These are phyloP conservation scores for Gossypium anomalum DNA, from an alignment of 345 rosid species.

Conservation along the genomic window DNA sequence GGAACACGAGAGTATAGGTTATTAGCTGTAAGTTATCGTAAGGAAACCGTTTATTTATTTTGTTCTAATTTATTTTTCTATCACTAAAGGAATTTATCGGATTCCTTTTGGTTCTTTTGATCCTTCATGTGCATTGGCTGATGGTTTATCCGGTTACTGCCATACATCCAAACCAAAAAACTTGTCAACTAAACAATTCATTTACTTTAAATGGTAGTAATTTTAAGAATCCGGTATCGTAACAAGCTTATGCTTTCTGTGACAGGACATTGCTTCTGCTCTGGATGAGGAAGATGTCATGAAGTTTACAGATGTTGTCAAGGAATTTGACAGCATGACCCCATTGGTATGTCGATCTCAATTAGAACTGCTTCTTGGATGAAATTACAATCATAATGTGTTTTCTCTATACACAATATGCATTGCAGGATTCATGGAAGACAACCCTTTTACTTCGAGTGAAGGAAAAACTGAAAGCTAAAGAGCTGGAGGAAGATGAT, in stretches of 20 bases:
- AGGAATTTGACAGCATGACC: slow-evolving; percentile 99
- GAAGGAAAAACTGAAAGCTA: slow-evolving; percentile 94
- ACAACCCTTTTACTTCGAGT: slow-evolving; percentile 89
- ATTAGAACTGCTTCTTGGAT: not conserved
- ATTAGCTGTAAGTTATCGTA: not conserved
- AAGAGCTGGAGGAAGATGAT: slow-evolving; percentile 92
- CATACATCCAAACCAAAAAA: not conserved
- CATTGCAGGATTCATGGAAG: slow-evolving; percentile 81
- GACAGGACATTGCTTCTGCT: slow-evolving; percentile 78
- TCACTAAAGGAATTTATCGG: not conserved
- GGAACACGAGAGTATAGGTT: slow-evolving; percentile 4
- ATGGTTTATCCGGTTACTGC: not conserved
- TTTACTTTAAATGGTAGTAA: not conserved
- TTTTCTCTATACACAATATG: not conserved
- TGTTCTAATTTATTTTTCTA: not conserved
- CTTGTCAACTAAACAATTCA: not conserved
- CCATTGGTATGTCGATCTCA: slow-evolving; percentile 53
- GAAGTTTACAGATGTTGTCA: slow-evolving; percentile 76
- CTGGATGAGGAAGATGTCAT: slow-evolving; percentile 88
- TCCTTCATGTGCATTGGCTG: slow-evolving; percentile 5
- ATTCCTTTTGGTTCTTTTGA: not conserved
- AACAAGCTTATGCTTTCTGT: not conserved
- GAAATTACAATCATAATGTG: not conserved
- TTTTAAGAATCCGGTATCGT: not conserved
- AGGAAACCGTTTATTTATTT: not conserved